Percentiles rank a stretch among this genome's conserved stretches.
phyloP scores from a whole-genome alignment of 2,329 filamentous ascomycete genomes.

The Botrytis galanthina region DNA sequence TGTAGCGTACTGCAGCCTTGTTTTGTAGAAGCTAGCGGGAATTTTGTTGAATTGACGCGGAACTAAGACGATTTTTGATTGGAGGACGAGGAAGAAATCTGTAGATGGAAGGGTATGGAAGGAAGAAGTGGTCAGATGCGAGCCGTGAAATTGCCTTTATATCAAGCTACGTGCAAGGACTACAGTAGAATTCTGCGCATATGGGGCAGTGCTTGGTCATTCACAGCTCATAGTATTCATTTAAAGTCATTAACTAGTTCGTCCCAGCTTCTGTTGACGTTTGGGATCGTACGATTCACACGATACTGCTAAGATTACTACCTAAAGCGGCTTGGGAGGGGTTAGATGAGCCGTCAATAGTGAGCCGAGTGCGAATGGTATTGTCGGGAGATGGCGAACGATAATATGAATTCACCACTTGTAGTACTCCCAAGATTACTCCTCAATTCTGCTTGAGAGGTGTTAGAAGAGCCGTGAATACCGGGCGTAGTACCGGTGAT shows the following conservation, averaged over 20 bases:
- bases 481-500: neutral
- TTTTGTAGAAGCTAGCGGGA: neutral
- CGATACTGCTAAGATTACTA: constrained; percentile 4
- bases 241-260: neutral
- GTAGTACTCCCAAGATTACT: neutral
- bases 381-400: neutral
- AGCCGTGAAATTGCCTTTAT: neutral
- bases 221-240: constrained; percentile 7
- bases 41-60: neutral
- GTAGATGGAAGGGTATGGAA: neutral
- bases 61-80: neutral
- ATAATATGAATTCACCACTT: neutral
- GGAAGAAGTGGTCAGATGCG: neutral
- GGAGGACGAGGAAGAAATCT: neutral
- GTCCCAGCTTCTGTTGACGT: neutral
- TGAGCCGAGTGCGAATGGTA: neutral
- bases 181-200: too few relatives aligned
- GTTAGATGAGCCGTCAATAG: neutral
- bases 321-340: neutral
- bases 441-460: neutral
- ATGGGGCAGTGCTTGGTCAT: neutral
- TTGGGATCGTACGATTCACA: constrained; percentile 5
- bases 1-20: neutral
- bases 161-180: neutral
- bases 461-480: neutral